A percentile compares a stretch with the other conserved stretches of the same genome.
Evolutionary conservation across 2,329 filamentous ascomycete species (phyloP).

Genomic region (Triangularia verruculosa): DNA sequence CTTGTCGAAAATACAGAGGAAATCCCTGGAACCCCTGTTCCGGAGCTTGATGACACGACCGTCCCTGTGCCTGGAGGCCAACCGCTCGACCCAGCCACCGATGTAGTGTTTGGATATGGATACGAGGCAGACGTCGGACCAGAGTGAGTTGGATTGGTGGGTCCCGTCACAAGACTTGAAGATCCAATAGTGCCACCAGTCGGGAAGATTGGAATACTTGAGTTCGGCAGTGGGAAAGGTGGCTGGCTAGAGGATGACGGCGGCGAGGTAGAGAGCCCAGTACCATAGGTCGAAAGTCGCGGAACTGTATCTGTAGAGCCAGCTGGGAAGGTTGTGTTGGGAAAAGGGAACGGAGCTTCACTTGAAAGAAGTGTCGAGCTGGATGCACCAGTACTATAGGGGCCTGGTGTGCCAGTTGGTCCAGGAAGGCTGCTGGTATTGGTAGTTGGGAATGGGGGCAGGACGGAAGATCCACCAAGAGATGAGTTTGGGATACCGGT

Average conservation of each 20-base stretch:
- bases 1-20: background rate
- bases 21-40: background rate
- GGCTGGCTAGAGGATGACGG: background rate
- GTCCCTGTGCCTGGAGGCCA: background rate
- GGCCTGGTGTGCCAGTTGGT: background rate
- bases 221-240: slow-evolving; percentile 15
- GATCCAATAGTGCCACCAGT: slow-evolving; percentile 6
- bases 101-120: slow-evolving; percentile 12
- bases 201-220: background rate
- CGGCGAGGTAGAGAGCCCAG: background rate
- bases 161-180: background rate
- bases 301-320: slow-evolving; percentile 10
- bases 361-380: background rate
- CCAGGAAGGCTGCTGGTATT: background rate
- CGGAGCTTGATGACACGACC: background rate
- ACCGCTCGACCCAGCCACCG: slow-evolving; percentile 9
- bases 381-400: background rate
- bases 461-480: background rate
- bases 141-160: background rate
- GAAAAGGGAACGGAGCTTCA: slow-evolving; percentile 7
- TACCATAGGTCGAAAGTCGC: background rate
- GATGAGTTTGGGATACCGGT: background rate
- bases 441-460: background rate
- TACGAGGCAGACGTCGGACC: slow-evolving; percentile 9
- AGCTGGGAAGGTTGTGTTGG: slow-evolving; percentile 1